Evolutionary conservation across 2,329 filamentous ascomycete genomes (phyloP).

Genomic region (Cryphonectria nitschkei): DNA sequence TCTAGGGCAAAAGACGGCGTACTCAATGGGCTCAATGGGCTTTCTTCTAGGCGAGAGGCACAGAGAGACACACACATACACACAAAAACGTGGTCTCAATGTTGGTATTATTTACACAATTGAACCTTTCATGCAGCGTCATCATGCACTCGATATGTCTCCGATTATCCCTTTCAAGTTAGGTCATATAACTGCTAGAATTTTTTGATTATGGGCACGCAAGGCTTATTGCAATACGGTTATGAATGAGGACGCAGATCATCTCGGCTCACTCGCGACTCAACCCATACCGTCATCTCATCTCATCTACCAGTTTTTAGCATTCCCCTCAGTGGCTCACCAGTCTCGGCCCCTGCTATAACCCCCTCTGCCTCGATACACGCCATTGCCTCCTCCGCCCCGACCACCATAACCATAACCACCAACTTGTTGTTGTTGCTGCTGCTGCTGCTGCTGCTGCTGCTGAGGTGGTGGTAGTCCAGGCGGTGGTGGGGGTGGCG

Average conservation of each 20-base stretch:
- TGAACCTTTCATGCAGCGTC: not conserved
- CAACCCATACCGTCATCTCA: not conserved
- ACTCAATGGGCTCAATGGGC: slow-evolving; percentile 13
- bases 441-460: not conserved
- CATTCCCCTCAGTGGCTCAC: slow-evolving; percentile 7
- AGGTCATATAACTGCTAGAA: not conserved
- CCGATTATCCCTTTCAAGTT: not conserved
- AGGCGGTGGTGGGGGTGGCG: slow-evolving; percentile 28
- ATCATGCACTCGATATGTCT: not conserved
- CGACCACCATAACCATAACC: slow-evolving; percentile 30
- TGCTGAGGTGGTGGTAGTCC: slow-evolving; percentile 16
- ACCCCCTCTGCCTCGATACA: slow-evolving; percentile 36
- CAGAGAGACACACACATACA: slow-evolving; percentile 7
- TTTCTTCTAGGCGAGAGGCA: slow-evolving; percentile 25
- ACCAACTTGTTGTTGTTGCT: slow-evolving; percentile 24
- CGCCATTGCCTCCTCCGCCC: slow-evolving; percentile 35
- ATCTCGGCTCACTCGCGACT: not conserved
- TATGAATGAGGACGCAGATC: not conserved
- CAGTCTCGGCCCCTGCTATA: slow-evolving; percentile 33
- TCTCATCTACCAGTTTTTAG: not conserved
- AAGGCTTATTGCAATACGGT: not conserved
- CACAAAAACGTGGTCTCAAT: slow-evolving; percentile 22
- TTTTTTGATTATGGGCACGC: not conserved
- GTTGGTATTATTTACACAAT: slow-evolving; percentile 23
- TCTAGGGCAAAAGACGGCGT: slow-evolving; percentile 28